Base-by-base conservation (phyloP, 495 filamentous ascomycete genomes). In the Tetracladium marchalianum region DNA sequence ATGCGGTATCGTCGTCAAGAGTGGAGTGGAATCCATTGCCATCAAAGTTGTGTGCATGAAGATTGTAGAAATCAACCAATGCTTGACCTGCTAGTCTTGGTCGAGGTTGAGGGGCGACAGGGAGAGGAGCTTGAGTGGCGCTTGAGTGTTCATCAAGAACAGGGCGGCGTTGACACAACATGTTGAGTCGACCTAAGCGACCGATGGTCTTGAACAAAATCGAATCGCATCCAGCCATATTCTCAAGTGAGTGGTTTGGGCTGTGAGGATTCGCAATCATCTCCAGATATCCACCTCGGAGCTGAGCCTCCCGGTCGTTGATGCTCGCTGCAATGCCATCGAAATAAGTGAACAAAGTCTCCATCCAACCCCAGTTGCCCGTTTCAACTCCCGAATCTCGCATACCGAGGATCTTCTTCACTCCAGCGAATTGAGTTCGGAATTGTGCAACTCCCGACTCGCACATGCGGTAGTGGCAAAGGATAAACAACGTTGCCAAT, bases 281-380 rank as follows among this genome's bases (percentile, higher is more conserved):
- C 44, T 85, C 80, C 19, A 86, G 59, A 44, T 77, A 79, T 18
- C 71, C 73, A 11, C 80, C 81, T 46, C 80, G 81, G 22, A 97
- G 75, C 58, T 94, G 86, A n/a, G 84, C 77, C 61, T 95, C 90
- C 46, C 90, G 79, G 59, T 95, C 85, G 55, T 96, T 95, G 47
- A 94, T 83, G 39, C 85, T 87, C 22, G 87, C 85, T 0, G 86
- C 88, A 68, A 95, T 84, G n/a, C 87, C 89, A 60, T 95, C 90
- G 53, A 93, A 87, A 77, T 89, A 95, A 12, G 88, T 92, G 58
- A 96, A 96, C 58, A 95, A 80, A n/a, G 87, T 81, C 49, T 94
- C 87, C 69, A 95, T 88, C 90, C 90, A 97, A 4, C 73, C 67
- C 51, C 75, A 76, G 39, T 73, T 71, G 35, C 79, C 82, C 27